Conservation (phyloP, 2,329 filamentous ascomycete species). For the Ramularia collo-cygni region DNA sequence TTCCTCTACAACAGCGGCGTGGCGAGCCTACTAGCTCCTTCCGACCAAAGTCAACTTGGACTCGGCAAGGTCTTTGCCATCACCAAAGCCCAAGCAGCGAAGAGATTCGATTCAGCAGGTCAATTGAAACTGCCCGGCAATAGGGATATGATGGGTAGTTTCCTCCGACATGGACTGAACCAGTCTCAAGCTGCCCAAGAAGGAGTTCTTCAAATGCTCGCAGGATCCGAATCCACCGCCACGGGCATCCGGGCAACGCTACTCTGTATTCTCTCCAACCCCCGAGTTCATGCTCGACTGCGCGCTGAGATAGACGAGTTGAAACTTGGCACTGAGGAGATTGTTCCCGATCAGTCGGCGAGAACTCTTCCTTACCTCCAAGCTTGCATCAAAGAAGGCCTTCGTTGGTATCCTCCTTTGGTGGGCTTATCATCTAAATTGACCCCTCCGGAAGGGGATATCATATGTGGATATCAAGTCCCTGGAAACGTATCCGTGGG, state of each 20-base stretch:
- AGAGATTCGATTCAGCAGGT: slow-evolving; percentile 1
- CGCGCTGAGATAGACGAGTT: slow-evolving; percentile 39
- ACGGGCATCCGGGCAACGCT: slow-evolving; percentile 34
- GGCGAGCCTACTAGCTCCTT: neutral
- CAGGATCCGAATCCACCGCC: slow-evolving; percentile 46
- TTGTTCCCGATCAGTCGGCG: slow-evolving; percentile 18
- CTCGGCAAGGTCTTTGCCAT: slow-evolving; percentile 6
- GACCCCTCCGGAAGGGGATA: slow-evolving; percentile 29
- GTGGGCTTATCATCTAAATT: slow-evolving; percentile 31
- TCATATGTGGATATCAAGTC: slow-evolving; percentile 27
- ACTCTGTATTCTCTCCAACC: slow-evolving; percentile 12
- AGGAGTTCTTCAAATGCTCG: slow-evolving; percentile 17
- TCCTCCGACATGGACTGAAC: slow-evolving; percentile 8
- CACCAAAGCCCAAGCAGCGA: slow-evolving; percentile 3
- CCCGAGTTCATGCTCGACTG: slow-evolving; percentile 36
- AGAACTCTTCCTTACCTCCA: slow-evolving; percentile 31
- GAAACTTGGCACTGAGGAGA: neutral
- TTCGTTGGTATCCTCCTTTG: slow-evolving; percentile 33
- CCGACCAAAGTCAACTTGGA: slow-evolving; percentile 1
- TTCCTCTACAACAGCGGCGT: slow-evolving; percentile 2
- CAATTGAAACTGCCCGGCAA: too few species aligned
- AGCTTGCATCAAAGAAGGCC: slow-evolving; percentile 35
- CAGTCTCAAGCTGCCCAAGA: slow-evolving; percentile 6
- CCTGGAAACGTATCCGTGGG: slow-evolving; percentile 22
- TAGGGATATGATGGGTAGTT: slow-evolving; percentile 9